Percentiles rank a stretch among this genome's conserved stretches.
phyloP scores from a whole-genome alignment of 306 rosid genomes.

The Acmispon strigosus region DNA sequence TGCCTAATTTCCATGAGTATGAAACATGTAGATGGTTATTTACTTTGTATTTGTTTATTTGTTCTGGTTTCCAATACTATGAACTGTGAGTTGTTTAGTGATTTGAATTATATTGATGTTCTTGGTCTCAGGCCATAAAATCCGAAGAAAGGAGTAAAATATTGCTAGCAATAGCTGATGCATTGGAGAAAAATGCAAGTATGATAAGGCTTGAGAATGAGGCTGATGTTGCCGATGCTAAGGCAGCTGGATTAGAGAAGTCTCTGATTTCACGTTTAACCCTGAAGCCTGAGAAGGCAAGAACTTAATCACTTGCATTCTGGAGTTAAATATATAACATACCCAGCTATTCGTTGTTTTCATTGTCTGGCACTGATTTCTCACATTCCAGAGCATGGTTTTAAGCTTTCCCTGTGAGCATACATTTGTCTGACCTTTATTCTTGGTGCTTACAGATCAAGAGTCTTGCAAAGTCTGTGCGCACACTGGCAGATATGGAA shows the following conservation, averaged over 20 bases:
- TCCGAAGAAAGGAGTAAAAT: conserved; percentile 65
- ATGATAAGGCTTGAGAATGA: conserved; percentile 51
- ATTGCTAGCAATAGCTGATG: conserved; percentile 75
- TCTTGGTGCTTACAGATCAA: conserved; percentile 41
- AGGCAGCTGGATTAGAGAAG: conserved; percentile 20
- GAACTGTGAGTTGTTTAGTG: not conserved
- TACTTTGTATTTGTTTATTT: not conserved
- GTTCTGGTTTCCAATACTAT: not conserved
- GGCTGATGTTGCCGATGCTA: conserved; percentile 37
- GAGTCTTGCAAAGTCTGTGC: conserved; percentile 63
- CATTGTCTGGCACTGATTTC: not conserved
- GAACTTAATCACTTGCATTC: conserved; percentile 1
- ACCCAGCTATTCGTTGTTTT: not conserved
- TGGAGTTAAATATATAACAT: not conserved
- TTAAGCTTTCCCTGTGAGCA: not conserved
- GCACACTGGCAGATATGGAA: conserved; percentile 74
- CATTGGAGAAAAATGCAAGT: conserved; percentile 66
- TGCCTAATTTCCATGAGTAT: not conserved
- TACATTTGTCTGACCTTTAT: conserved; percentile 1
- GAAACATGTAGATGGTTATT: not conserved
- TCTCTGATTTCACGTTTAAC: conserved; percentile 34
- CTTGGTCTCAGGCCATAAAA: conserved; percentile 42
- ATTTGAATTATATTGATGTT: not conserved
- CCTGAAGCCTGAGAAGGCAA: conserved; percentile 32
- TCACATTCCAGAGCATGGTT: not conserved